These are phyloP conservation scores for Mycena amicta DNA, from an alignment of 768 basidiomycete genomes.

Conservation along the genomic window DNA sequence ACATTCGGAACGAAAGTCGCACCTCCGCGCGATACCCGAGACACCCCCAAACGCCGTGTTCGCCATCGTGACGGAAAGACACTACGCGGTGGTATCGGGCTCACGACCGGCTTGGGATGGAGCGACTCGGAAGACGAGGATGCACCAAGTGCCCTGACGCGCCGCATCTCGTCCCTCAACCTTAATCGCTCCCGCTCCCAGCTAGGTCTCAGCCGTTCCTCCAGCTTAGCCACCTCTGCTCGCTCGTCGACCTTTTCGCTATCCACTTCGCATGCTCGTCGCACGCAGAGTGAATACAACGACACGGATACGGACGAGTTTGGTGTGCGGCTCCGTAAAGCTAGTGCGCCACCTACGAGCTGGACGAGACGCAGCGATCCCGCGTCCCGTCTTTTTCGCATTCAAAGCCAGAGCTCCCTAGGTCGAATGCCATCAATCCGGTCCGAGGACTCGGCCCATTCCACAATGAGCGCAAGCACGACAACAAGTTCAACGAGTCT, in stretches of 20 bases:
- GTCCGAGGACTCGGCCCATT: conserved; percentile 13
- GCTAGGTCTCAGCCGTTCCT: conserved; percentile 47
- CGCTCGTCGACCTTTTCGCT: conserved; percentile 8
- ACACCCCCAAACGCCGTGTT: conserved; percentile 57
- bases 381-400: conserved; percentile 9
- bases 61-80: conserved; percentile 64
- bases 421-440: conserved; percentile 6
- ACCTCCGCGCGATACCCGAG: conserved; percentile 32
- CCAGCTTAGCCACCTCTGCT: conserved; percentile 17
- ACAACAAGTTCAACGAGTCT: conserved; percentile 5
- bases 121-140: conserved; percentile 82
- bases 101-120: conserved; percentile 76
- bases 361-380: conserved; percentile 20
- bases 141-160: conserved; percentile 66
- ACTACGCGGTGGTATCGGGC: conserved; percentile 62
- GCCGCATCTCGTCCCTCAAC: conserved; percentile 60
- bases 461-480: conserved; percentile 4
- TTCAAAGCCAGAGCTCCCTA: conserved; percentile 8
- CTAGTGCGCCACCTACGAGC: conserved; percentile 15
- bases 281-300: conserved; percentile 18
- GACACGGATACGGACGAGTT: conserved; percentile 14
- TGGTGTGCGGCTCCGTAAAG: conserved; percentile 5
- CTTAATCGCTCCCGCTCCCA: conserved; percentile 40
- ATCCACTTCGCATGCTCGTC: conserved; percentile 6
- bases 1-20: conserved; percentile 7